Percentiles rank a stretch among this genome's conserved stretches.
phyloP scores from a whole-genome alignment of 306 rosid genomes.

The Vachellia pachyceras region DNA sequence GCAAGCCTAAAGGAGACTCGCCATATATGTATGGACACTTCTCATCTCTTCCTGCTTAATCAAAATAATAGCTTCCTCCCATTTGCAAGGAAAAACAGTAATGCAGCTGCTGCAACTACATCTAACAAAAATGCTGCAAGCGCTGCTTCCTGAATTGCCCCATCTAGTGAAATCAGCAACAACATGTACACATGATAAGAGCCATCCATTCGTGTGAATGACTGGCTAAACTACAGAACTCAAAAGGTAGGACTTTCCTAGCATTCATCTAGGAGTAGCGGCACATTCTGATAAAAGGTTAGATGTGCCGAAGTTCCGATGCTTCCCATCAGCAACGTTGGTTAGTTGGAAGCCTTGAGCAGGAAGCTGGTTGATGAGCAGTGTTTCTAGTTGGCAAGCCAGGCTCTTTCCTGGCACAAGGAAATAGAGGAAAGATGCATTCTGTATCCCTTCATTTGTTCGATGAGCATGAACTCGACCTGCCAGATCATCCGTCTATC shows the following conservation, averaged over 20 bases:
- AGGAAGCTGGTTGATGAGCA: conserved; percentile 91
- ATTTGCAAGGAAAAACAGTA: conserved; percentile 20
- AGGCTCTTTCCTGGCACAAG: conserved; percentile 77
- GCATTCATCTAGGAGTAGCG: conserved; percentile 35
- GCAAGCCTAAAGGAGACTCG: not conserved
- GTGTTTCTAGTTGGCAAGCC: conserved; percentile 90
- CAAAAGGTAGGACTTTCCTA: conserved; percentile 19
- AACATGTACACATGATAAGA: conserved; percentile 16
- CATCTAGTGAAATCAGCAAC: conserved; percentile 18
- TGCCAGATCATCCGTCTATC: conserved; percentile 84
- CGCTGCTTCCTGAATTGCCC: conserved; percentile 42
- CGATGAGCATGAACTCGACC: conserved; percentile 77
- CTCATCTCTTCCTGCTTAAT: not conserved
- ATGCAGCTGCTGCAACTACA: conserved; percentile 49
- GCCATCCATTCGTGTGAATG: conserved; percentile 13
- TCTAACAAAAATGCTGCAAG: conserved; percentile 67
- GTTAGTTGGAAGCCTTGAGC: conserved; percentile 68
- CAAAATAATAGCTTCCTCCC: conserved; percentile 30
- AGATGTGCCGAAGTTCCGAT: conserved; percentile 88
- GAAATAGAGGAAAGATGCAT: conserved; percentile 69
- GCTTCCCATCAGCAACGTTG: conserved; percentile 84
- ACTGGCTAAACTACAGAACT: conserved; percentile 26
- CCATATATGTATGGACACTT: not conserved
- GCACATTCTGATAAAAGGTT: conserved; percentile 47
- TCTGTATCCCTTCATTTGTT: conserved; percentile 73